Percentiles rank a stretch among this genome's conserved stretches.
Conservation (phyloP, 345 rosid species). For the Jatropha curcas region DNA sequence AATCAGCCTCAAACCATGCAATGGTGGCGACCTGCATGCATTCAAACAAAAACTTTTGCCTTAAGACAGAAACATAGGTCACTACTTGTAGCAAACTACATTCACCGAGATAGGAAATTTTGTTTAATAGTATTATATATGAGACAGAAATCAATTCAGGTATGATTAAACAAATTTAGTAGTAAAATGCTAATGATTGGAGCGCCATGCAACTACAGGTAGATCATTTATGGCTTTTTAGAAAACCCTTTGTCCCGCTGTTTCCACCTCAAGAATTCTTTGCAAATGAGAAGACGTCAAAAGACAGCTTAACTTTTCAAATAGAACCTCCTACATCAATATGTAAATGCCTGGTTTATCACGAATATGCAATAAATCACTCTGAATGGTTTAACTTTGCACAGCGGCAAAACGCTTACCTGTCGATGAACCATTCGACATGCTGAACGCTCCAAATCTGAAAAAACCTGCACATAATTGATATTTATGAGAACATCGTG, state of each 20-base stretch:
- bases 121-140: neutral
- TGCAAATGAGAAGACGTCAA: conserved; percentile 21
- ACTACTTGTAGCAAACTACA: neutral
- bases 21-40: conserved; percentile 82
- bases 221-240: neutral
- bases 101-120: neutral
- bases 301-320: conserved; percentile 8
- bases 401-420: conserved; percentile 47
- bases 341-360: neutral
- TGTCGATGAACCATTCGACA: conserved; percentile 96
- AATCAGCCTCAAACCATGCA: conserved; percentile 99
- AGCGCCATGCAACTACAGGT: neutral
- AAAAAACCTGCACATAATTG: conserved; percentile 68
- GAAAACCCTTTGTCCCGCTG: neutral
- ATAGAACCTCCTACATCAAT: neutral
- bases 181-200: neutral
- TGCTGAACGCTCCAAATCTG: conserved; percentile 89
- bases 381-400: neutral
- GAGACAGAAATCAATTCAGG: neutral
- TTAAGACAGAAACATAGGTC: neutral
- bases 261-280: conserved; percentile 21
- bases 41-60: conserved; percentile 25
- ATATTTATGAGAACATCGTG: neutral
- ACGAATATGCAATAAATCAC: neutral
- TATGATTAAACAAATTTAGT: neutral